Evolutionary conservation across 1,284 basidiomycete species (phyloP).

Genomic region (Sanghuangporus baumii): DNA sequence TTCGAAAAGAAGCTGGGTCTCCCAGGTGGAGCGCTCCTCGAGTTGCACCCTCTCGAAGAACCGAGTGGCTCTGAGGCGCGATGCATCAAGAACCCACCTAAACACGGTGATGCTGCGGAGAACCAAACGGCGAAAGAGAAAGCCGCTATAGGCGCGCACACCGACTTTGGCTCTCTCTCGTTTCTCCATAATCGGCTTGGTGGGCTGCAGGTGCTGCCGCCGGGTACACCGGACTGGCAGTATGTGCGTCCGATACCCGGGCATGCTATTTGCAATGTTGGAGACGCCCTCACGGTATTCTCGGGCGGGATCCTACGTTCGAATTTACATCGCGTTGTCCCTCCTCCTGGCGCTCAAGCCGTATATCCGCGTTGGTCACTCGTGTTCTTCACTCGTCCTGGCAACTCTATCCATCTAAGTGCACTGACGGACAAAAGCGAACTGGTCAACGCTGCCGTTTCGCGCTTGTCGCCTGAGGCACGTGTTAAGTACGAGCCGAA

Average conservation of each 20-base stretch:
- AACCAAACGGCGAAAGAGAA: slow-evolving; percentile 24
- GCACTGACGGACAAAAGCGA: slow-evolving; percentile 44
- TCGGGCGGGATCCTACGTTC: slow-evolving; percentile 54
- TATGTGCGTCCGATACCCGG: slow-evolving; percentile 61
- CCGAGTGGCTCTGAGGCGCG: slow-evolving; percentile 56
- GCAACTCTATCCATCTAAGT: slow-evolving; percentile 41
- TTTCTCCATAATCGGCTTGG: slow-evolving; percentile 67
- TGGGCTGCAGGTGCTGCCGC: slow-evolving; percentile 64
- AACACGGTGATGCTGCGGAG: not conserved
- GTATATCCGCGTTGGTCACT: slow-evolving; percentile 49
- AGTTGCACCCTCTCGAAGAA: slow-evolving; percentile 40
- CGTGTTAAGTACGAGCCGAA: slow-evolving; percentile 8
- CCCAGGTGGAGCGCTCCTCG: slow-evolving; percentile 41
- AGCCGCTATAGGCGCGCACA: slow-evolving; percentile 47
- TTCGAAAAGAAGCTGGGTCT: slow-evolving; percentile 55
- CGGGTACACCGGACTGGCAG: slow-evolving; percentile 57
- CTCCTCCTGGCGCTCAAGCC: slow-evolving; percentile 42
- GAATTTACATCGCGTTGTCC: slow-evolving; percentile 46
- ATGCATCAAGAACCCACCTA: slow-evolving; percentile 39
- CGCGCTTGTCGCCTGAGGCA: not conserved
- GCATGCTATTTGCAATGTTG: slow-evolving; percentile 56
- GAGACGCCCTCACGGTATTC: slow-evolving; percentile 52
- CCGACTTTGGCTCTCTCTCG: slow-evolving; percentile 44
- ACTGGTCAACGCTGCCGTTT: not conserved
- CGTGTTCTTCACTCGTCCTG: slow-evolving; percentile 59